Evolutionary conservation across 78 protist species (phyloP).

Genomic region (Dictyostelium brefeldianum): DNA sequence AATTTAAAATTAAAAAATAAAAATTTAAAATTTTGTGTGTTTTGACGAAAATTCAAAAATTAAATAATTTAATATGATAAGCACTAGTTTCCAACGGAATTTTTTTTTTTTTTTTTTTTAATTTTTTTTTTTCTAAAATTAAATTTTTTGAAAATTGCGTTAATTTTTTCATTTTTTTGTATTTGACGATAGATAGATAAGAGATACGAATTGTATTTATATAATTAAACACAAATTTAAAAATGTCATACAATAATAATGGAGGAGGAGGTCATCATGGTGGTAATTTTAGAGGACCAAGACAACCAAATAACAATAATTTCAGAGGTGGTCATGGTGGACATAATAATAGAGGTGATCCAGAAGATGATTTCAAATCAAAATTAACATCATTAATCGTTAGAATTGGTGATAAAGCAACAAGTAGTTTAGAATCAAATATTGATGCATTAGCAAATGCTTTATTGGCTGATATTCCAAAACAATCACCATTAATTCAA

Average conservation of each 20-base stretch:
- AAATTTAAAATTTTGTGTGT: too few species aligned
- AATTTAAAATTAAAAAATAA: too few species aligned
- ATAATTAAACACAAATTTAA: background rate
- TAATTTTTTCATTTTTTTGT: too few species aligned
- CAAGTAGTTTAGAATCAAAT: slow-evolving; percentile 42
- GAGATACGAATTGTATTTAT: background rate
- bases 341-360: background rate
- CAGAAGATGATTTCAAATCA: slow-evolving; percentile 53
- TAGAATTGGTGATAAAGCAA: slow-evolving; percentile 67
- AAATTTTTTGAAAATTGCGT: too few species aligned
- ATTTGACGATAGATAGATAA: too few species aligned
- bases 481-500: slow-evolving; percentile 34
- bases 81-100: too few species aligned
- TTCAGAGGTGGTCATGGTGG: background rate
- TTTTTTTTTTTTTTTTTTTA: too few species aligned
- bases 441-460: slow-evolving; percentile 71
- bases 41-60: too few species aligned
- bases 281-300: slow-evolving; percentile 8
- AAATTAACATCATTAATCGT: slow-evolving; percentile 67
- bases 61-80: too few species aligned
- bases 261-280: too few species aligned
- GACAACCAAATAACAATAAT: slow-evolving; percentile 1
- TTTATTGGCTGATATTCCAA: slow-evolving; percentile 46
- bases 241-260: background rate
- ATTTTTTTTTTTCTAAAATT: too few species aligned